Evolutionary conservation across 2,329 filamentous ascomycete genomes (phyloP), one percentile per base, ranked within the genome.

Genomic region (Penicillium sp.): DNA sequence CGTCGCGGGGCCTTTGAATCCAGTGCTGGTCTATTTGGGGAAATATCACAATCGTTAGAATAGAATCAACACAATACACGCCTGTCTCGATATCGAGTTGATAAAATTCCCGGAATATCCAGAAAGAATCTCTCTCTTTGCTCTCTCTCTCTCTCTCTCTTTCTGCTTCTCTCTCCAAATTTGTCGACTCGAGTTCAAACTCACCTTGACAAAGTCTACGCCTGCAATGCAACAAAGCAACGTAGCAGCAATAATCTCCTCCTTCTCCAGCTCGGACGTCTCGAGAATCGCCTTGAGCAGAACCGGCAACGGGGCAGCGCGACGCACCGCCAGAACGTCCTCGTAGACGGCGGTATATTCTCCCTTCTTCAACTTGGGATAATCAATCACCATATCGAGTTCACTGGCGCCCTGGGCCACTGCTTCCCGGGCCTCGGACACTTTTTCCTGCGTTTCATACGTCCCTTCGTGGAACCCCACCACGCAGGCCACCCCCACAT

Each of bases 391-490:
- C 60, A 82, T 74, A 58, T 83, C 80, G 32, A 83, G 70, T 59
- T 83, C 80, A 1, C 61, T 63, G 1, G 79, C 79, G 18, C 80
- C 79, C 13, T 71, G 66, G 7, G 61, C 55, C 33, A 81, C 64
- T 11, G 78, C 77, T 9, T 67, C 65, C 26, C 67, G 66, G 0
- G 77, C 74, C 65, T 83, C 79, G 18, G 60, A 62, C n/a, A 76
- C 65, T 59, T 81, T 82, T 29, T 71, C 64, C 3, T 68, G 59
- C 0, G 77, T 75, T 41, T 74, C 66, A 51, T 80, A 68, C 0
- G 76, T 81, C 9, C 80, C 80, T 59, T 82, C 78, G 45, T 77
- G 80, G 61, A 83, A 83, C 24, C 77, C 79, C 8, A 83, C 71
- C 5, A 83, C 80, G 54, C 76, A 79, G 39, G 79, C 77, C 18